Conservation (phyloP, 108 stramenopile species). For the Tribonema minus region DNA sequence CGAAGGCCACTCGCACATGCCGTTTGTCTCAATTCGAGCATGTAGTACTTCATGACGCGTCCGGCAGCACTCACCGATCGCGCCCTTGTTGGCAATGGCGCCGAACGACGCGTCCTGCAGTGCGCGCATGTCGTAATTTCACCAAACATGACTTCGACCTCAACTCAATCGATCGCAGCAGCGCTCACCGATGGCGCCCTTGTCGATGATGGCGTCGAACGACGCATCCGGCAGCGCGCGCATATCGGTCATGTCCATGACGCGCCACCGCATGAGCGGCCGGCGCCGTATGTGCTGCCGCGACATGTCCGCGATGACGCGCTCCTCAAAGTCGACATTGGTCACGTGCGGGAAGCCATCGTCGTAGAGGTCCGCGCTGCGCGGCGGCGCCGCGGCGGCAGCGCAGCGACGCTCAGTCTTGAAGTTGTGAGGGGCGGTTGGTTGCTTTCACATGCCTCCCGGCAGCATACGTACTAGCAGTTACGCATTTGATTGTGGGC, state of each 20-base stretch:
- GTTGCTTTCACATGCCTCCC: too few species aligned
- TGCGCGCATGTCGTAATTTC: slow-evolving; percentile 23
- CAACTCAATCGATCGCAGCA: too few species aligned
- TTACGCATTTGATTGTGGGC: not conserved
- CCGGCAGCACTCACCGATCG: too few species aligned
- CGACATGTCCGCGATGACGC: slow-evolving; percentile 25
- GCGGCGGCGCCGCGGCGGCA: too few species aligned
- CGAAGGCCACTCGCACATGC: too few species aligned
- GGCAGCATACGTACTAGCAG: too few species aligned
- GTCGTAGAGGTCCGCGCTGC: slow-evolving; percentile 39
- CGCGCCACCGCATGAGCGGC: slow-evolving; percentile 28
- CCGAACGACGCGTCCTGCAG: slow-evolving; percentile 9
- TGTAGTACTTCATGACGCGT: too few species aligned
- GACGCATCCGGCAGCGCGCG: not conserved
- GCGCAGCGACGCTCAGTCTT: too few species aligned
- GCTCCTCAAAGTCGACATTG: slow-evolving; percentile 38
- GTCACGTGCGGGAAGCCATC: slow-evolving; percentile 29
- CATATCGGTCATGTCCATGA: slow-evolving; percentile 48
- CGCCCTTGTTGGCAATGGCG: slow-evolving; percentile 23
- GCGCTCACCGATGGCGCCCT: slow-evolving; percentile 18
- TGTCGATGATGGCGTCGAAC: slow-evolving; percentile 36
- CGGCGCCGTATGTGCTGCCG: slow-evolving; percentile 3
- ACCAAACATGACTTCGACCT: too few species aligned
- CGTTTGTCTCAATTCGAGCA: too few species aligned
- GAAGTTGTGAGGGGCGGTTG: too few species aligned